Conservation (phyloP, 495 filamentous ascomycete genomes). For the Immersiella caudata region DNA sequence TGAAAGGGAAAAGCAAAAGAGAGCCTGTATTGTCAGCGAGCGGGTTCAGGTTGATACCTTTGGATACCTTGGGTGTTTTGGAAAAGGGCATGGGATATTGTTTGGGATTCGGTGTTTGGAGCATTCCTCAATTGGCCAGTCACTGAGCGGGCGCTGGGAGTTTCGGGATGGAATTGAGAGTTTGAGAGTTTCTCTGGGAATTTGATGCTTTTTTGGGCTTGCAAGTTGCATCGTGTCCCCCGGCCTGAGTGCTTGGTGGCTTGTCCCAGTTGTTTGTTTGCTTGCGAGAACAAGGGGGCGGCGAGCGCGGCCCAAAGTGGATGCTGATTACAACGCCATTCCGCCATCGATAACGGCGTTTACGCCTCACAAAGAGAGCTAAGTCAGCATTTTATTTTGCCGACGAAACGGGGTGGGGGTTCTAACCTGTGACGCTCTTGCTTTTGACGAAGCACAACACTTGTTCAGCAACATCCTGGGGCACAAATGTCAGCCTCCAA, state of each 20-base stretch:
- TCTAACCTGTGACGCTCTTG: conserved; percentile 40
- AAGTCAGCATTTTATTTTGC: neutral
- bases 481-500: neutral
- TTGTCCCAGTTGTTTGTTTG: neutral
- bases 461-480: conserved; percentile 51
- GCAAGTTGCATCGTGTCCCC: neutral
- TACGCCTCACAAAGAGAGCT: conserved; percentile 32
- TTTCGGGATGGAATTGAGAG: neutral
- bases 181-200: neutral
- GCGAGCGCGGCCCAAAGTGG: conserved; percentile 39
- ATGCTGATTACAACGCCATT: conserved; percentile 27
- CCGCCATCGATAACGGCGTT: conserved; percentile 52
- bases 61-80: neutral
- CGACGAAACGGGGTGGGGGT: neutral
- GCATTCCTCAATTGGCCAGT: neutral
- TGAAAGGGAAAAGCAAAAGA: neutral
- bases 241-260: neutral
- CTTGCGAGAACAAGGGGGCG: conserved; percentile 35
- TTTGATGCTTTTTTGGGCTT: neutral
- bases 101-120: neutral
- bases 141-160: neutral
- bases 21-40: neutral
- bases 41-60: neutral
- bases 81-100: neutral
- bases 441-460: conserved; percentile 47